Percentiles rank a stretch among this genome's conserved stretches.
These are phyloP conservation scores for Zymoseptoria tritici DNA, from an alignment of 2,329 filamentous ascomycete genomes.

Conservation along the genomic window DNA sequence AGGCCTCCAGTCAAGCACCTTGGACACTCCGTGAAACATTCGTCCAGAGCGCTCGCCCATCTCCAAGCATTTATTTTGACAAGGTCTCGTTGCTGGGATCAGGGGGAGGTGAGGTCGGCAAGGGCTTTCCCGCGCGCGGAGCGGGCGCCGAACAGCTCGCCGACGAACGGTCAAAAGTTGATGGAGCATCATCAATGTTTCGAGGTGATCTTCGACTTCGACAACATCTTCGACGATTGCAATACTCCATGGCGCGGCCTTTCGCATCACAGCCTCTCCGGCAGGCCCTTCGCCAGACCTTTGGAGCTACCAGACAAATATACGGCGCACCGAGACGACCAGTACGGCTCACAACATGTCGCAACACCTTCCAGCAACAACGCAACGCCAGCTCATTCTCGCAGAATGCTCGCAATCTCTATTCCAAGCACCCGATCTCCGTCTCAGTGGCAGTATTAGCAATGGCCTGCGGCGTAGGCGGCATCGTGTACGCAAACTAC, in stretches of 20 bases:
- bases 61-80: not conserved
- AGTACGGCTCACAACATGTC: constrained; percentile 8
- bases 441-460: constrained; percentile 28
- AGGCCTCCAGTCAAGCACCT: no score
- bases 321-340: constrained; percentile 7
- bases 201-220: not conserved
- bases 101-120: not conserved
- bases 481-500: constrained; percentile 39
- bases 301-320: constrained; percentile 9
- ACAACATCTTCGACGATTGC: not conserved
- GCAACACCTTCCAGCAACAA: constrained; percentile 10
- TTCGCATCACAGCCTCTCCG: constrained; percentile 14
- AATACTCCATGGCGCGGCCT: not conserved
- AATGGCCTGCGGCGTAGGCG: constrained; percentile 34
- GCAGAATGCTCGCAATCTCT: constrained; percentile 28
- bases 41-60: no score
- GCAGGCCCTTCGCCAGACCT: constrained; percentile 9
- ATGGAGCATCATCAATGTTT: not conserved
- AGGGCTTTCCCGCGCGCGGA: not conserved
- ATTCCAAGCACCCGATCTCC: constrained; percentile 32
- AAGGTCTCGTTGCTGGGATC: no score
- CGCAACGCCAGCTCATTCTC: constrained; percentile 18
- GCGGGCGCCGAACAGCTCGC: not conserved
- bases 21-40: no score
- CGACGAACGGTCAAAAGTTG: not conserved